phyloP scores from a whole-genome alignment of 1,284 basidiomycete genomes.

The Ustilago lituana region DNA sequence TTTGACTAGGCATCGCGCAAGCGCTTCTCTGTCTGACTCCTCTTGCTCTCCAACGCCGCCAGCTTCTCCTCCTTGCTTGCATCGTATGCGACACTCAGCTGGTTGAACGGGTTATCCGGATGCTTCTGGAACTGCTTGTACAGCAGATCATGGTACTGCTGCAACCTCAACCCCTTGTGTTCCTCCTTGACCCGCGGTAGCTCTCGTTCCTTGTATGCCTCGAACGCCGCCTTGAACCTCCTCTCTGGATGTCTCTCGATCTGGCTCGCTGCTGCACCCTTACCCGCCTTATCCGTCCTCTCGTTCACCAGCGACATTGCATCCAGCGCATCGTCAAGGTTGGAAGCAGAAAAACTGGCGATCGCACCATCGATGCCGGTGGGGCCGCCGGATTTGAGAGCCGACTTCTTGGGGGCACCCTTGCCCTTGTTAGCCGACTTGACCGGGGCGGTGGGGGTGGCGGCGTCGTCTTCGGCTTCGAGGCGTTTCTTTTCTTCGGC shows the following conservation, averaged over 20 bases:
- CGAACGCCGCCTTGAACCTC: constrained; percentile 77
- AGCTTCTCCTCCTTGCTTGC: constrained; percentile 83
- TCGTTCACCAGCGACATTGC: constrained; percentile 87
- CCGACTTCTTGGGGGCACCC: constrained; percentile 36
- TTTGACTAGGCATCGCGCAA: constrained; percentile 30
- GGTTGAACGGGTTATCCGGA: constrained; percentile 82
- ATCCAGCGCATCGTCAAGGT: constrained; percentile 91
- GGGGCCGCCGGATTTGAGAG: constrained; percentile 30
- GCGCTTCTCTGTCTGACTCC: constrained; percentile 62
- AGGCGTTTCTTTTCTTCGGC: constrained; percentile 71
- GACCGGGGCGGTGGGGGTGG: constrained; percentile 75
- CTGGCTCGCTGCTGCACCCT: constrained; percentile 73
- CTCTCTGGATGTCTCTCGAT: constrained; percentile 95
- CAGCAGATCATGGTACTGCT: constrained; percentile 77
- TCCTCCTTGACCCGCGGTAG: constrained; percentile 81
- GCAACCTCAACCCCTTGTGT: constrained; percentile 82
- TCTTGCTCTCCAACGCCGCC: constrained; percentile 73
- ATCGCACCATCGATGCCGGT: constrained; percentile 54
- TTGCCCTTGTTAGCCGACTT: constrained; percentile 71
- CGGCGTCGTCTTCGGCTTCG: constrained; percentile 83
- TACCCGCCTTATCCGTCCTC: constrained; percentile 88
- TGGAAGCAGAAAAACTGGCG: constrained; percentile 77
- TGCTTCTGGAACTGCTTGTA: constrained; percentile 74
- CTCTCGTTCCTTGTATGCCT: constrained; percentile 89
- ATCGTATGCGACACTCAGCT: constrained; percentile 75